Evolutionary conservation across 805 yeast species (phyloP).

Genomic region (Jamesozyma jinghongensis): DNA sequence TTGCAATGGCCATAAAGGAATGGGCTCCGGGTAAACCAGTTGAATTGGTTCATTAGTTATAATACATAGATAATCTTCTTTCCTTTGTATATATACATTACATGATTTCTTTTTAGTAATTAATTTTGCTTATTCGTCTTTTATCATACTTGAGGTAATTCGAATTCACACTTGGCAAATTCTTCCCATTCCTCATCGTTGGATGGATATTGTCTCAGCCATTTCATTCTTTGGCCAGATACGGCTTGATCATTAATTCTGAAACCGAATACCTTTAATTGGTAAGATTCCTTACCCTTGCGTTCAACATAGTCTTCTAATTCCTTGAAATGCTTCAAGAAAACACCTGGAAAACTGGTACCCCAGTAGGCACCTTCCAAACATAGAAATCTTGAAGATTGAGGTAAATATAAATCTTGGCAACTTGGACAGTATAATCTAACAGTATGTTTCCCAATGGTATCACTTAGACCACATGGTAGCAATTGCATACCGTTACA

Average conservation of each 20-base stretch:
- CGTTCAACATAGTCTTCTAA: slow-evolving; percentile 65
- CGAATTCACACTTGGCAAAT: slow-evolving; percentile 54
- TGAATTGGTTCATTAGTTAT: slow-evolving; percentile 54
- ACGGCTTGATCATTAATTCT: slow-evolving; percentile 61
- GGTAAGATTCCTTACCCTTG: slow-evolving; percentile 45
- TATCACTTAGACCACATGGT: slow-evolving; percentile 87
- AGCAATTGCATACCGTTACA: slow-evolving; percentile 86
- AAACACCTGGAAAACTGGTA: slow-evolving; percentile 87
- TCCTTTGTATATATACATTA: slow-evolving; percentile 1
- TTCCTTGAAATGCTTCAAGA: slow-evolving; percentile 86
- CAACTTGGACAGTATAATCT: slow-evolving; percentile 92
- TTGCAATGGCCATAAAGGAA: slow-evolving; percentile 61
- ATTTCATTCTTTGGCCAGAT: slow-evolving; percentile 90
- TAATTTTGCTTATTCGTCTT: not conserved
- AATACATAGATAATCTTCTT: not conserved
- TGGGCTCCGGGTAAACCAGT: slow-evolving; percentile 66
- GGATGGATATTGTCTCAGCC: slow-evolving; percentile 78
- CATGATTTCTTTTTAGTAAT: too few species aligned
- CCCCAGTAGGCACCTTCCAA: slow-evolving; percentile 98
- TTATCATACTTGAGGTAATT: slow-evolving; percentile 33
- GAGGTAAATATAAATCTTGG: slow-evolving; percentile 81
- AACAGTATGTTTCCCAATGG: slow-evolving; percentile 87
- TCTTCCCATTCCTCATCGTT: slow-evolving; percentile 54
- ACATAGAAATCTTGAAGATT: slow-evolving; percentile 74
- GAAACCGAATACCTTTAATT: slow-evolving; percentile 82